A percentile compares a stretch with the other conserved stretches of the same genome.
Evolutionary conservation across 192 early-diverging fungal species (phyloP).

Genomic region (Coemansia asiatica): DNA sequence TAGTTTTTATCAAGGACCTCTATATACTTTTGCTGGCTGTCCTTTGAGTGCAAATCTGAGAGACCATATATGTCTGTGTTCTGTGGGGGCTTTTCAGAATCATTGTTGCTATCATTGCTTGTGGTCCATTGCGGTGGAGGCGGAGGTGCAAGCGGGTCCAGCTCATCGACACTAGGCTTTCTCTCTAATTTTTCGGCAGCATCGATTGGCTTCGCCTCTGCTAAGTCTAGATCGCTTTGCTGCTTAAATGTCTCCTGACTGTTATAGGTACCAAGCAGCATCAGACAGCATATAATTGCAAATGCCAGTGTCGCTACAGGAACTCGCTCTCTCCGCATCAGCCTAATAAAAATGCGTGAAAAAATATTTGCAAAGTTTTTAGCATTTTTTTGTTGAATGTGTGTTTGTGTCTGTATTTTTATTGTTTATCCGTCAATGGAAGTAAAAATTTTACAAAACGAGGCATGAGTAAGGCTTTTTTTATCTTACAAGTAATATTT

Average conservation of each 20-base stretch:
- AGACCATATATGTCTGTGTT: not conserved
- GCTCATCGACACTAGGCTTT: not conserved
- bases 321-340: slow-evolving; percentile 13
- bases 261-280: slow-evolving; percentile 6
- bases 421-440: too few relatives aligned
- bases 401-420: too few relatives aligned
- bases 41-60: not conserved
- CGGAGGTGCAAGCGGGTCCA: not conserved
- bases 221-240: not conserved
- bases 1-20: slow-evolving; percentile 38
- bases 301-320: not conserved
- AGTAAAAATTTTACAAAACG: too few relatives aligned
- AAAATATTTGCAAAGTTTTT: too few relatives aligned
- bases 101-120: not conserved
- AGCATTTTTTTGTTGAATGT: too few relatives aligned
- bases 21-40: slow-evolving; percentile 13
- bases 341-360: not conserved
- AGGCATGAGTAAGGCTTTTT: too few relatives aligned
- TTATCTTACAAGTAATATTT: too few relatives aligned
- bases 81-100: not conserved
- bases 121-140: not conserved
- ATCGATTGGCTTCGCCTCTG: not conserved
- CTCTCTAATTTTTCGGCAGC: not conserved
- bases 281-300: slow-evolving; percentile 7
- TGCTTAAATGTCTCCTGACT: not conserved